Percentiles rank a stretch among this genome's conserved stretches.
These are phyloP conservation scores for Graphium sp. DNA, from an alignment of 2,329 filamentous ascomycete species.

Conservation along the genomic window DNA sequence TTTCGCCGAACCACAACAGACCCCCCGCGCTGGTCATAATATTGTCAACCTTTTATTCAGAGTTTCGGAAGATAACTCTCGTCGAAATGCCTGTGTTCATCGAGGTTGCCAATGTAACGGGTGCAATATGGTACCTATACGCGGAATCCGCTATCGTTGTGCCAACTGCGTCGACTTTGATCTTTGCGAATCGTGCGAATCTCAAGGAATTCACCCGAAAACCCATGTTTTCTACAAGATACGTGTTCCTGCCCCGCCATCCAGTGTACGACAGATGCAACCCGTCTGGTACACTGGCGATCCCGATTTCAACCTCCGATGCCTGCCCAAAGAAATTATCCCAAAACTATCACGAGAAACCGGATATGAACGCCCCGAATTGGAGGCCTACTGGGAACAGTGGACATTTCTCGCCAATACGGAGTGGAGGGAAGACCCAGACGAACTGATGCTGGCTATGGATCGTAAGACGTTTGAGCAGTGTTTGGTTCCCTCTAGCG, in stretches of 20 bases:
- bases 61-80: conserved; percentile 85
- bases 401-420: conserved; percentile 87
- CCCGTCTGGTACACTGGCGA: conserved; percentile 82
- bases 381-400: conserved; percentile 92
- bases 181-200: conserved; percentile 85
- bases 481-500: conserved; percentile 73
- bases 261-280: conserved; percentile 65
- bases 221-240: conserved; percentile 97
- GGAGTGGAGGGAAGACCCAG: conserved; percentile 68
- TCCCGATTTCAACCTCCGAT: conserved; percentile 51
- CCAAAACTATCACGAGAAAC: conserved; percentile 54
- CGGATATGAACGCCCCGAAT: conserved; percentile 66
- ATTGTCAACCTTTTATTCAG: conserved; percentile 76
- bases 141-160: conserved; percentile 84
- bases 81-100: conserved; percentile 78
- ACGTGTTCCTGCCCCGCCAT: conserved; percentile 70
- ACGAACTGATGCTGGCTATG: conserved; percentile 65
- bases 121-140: conserved; percentile 76
- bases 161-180: conserved; percentile 94
- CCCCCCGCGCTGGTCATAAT: conserved; percentile 57
- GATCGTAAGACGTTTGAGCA: conserved; percentile 86
- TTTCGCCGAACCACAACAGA: conserved; percentile 25
- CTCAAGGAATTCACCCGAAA: conserved; percentile 60
- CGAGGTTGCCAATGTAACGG: conserved; percentile 83
- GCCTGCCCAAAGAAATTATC: conserved; percentile 50